Evolutionary conservation across 78 protist species (phyloP).

Genomic region (Dictyostelium citrinum): DNA sequence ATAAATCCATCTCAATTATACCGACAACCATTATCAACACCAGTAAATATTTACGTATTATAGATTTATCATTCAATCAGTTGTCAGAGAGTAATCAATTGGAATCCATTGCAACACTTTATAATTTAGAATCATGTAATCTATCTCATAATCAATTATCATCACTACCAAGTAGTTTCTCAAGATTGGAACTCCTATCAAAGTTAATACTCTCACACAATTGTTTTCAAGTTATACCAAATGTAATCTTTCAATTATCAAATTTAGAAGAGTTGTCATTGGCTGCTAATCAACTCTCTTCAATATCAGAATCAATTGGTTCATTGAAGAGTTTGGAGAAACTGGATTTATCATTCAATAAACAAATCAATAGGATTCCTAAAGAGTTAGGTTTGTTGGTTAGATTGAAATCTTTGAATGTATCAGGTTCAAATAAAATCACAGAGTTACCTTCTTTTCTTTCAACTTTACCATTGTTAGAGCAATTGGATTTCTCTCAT

Average conservation of each 20-base stretch:
- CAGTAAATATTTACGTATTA: constrained; percentile 20
- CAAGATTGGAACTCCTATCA: background rate
- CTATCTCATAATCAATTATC: constrained; percentile 42
- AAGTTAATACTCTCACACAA: constrained; percentile 32
- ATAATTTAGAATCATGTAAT: constrained; percentile 28
- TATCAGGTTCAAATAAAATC: constrained; percentile 37
- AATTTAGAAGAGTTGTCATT: background rate
- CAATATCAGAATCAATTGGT: constrained; percentile 17
- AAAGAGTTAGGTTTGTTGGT: constrained; percentile 34
- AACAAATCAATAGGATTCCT: constrained; percentile 2
- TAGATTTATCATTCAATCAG: constrained; percentile 59
- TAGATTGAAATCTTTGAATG: background rate
- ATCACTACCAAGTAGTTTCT: constrained; percentile 19
- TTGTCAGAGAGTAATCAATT: constrained; percentile 20
- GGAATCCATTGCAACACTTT: constrained; percentile 45
- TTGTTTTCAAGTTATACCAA: constrained; percentile 5
- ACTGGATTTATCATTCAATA: constrained; percentile 25
- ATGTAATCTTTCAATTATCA: constrained; percentile 1
- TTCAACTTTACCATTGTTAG: background rate
- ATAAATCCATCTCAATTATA: constrained; percentile 2
- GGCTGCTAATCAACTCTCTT: background rate
- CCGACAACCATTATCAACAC: constrained; percentile 68
- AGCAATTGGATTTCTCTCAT: constrained; percentile 18
- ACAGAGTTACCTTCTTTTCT: constrained; percentile 39
- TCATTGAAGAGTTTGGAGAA: background rate